These are phyloP conservation scores for Xylogone sp. DNA, from an alignment of 2,329 filamentous ascomycete species.

Conservation along the genomic window DNA sequence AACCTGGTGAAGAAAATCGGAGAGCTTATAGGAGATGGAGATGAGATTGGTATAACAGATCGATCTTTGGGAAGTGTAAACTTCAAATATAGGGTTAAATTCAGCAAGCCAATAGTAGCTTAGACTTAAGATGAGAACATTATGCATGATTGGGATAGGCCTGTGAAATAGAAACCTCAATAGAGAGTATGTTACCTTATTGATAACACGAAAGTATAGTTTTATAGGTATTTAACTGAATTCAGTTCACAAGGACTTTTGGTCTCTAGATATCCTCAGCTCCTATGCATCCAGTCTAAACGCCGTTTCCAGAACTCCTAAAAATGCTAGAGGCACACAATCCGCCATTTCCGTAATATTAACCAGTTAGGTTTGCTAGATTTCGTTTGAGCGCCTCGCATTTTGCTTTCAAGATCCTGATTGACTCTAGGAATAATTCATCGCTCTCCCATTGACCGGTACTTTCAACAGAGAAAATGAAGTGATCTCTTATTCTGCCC, in stretches of 20 bases:
- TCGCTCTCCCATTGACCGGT: slow-evolving; percentile 94
- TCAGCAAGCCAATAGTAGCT: slow-evolving; percentile 13
- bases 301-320: slow-evolving; percentile 25
- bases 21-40: slow-evolving; percentile 74
- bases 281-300: slow-evolving; percentile 17
- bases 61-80: slow-evolving; percentile 65
- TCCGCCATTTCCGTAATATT: slow-evolving; percentile 8
- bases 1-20: slow-evolving; percentile 76
- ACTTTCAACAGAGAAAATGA: slow-evolving; percentile 95
- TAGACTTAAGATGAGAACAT: not conserved
- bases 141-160: not conserved
- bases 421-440: slow-evolving; percentile 84
- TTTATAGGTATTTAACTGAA: not conserved
- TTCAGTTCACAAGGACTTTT: not conserved
- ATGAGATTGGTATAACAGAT: slow-evolving; percentile 90
- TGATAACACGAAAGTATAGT: not conserved
- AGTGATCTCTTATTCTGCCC: slow-evolving; percentile 86
- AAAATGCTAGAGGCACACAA: slow-evolving; percentile 18
- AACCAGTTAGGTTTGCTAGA: slow-evolving; percentile 58
- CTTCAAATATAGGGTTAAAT: slow-evolving; percentile 28
- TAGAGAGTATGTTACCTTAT: not conserved
- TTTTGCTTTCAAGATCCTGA: slow-evolving; percentile 83
- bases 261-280: not conserved
- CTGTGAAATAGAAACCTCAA: not conserved
- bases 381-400: slow-evolving; percentile 70